Evolutionary conservation across 305 asterid genomes (phyloP), one percentile per base, ranked within the genome.

Genomic region (Fraxinus baroniana): DNA sequence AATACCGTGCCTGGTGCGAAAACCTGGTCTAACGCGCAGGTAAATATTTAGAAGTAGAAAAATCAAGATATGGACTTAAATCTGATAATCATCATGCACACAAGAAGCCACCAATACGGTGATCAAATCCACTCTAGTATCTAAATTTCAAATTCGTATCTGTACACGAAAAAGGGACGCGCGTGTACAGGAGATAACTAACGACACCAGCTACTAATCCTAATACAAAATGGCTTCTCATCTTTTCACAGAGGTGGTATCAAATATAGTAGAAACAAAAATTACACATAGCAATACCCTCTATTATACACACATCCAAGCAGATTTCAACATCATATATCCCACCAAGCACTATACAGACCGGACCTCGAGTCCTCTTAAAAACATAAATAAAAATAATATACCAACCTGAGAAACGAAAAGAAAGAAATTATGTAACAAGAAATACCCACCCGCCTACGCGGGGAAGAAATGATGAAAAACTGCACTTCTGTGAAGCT

Each of bases 341-440:
- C 83, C 78, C 87, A 87, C 74, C 86, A 84, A 82, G 83, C 83
- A 79, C 81, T 91, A 84, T 85, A 85, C 26, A 83, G 84, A 37
- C 52, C 77, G 77, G 77, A 84, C 80, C 86, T 66, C 70, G 74
- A 73, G 78, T 80, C 85, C 89, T 86, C 84, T 78, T 86, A 79
- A 68, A 68, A 81, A 80, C 52, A 82, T 26, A 74, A 80, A 78
- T 74, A 60, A 80, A 83, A 77, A 80, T 30, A 35, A 73, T 36
- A 89, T 79, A 84, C 70, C 86, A 78, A 86, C 79, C 80, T 44
- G 26, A 73, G 84, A 79, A 36, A 68, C 68, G 74, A 44, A 70
- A 28, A 44, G 82, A 39, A 37, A 66, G 1, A 2, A 62, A 74
- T 52, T 78, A 70, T 70, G 76, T 49, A 3, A 20, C 64, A 39